Evolutionary conservation across 208 protist genomes (phyloP), one percentile per base, ranked within the genome.

Genomic region (Herpetomonas tarakana): DNA sequence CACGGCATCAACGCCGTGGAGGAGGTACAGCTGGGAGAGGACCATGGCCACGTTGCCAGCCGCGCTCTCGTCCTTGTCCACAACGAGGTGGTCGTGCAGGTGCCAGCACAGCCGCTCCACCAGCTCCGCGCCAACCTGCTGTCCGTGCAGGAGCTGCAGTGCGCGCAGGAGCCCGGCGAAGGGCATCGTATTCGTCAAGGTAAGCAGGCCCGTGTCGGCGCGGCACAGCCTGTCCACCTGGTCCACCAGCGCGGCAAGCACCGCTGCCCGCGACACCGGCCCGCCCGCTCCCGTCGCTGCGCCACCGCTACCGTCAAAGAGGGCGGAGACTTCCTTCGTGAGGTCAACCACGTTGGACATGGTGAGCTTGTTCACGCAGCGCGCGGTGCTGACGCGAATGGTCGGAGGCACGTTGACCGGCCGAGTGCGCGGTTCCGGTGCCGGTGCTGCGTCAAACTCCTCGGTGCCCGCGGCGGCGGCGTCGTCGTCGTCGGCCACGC

Each of bases 351-450:
- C 82, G 62, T 94, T 94, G 2, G 62, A 46, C 59, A 88, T 68
- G 22, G 88, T 91, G 25, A 94, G 68, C 57, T 89, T 91, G 54
- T 94, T 94, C 6, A 88, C 64, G 11, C 77, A 70, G 22, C 84
- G 79, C 11, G 81, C 75, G 31, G 72, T 74, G 29, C 47, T 53
- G 29, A 81, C 73, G 24, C 64, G 54, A 2, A 93, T 60, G 24
- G 45, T 49, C 11, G 58, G 22, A 18, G 74, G 74, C 11, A 78
- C 65, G 2, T 54, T 58, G 35, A 41, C 35, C 21, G 2, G 61
- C 51, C 6, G 19, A 24, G 3, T 76, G 57, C 30, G 46, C 52
- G 56, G 3, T 7, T 52, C 52, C 62, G 58, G 29, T 57, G 54
- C 3, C 21, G 22, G 21, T 9, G 45, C 6, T 7, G 44, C 53